These are phyloP conservation scores for Aspergillus ustus DNA, from an alignment of 2,329 filamentous ascomycete genomes.

Conservation along the genomic window DNA sequence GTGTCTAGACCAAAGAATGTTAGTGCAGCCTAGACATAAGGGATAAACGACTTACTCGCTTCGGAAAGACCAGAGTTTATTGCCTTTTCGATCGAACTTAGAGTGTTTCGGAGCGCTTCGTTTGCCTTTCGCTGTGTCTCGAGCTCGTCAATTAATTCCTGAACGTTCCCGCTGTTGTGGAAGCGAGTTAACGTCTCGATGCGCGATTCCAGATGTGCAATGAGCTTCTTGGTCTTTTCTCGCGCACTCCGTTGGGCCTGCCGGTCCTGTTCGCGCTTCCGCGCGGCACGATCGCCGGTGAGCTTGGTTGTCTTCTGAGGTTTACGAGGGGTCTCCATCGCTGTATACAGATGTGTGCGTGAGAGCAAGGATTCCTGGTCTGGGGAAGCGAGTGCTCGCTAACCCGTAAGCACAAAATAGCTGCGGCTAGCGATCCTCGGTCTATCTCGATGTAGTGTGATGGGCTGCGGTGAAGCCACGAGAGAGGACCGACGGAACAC, in stretches of 20 bases:
- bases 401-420: background rate
- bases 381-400: background rate
- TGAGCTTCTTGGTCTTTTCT: slow-evolving; percentile 19
- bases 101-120: slow-evolving; percentile 8
- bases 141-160: slow-evolving; percentile 18
- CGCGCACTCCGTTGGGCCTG: slow-evolving; percentile 21
- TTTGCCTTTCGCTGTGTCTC: slow-evolving; percentile 18
- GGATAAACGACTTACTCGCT: background rate
- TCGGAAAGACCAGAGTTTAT: slow-evolving; percentile 14
- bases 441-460: background rate
- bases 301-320: slow-evolving; percentile 8
- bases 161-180: slow-evolving; percentile 15
- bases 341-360: background rate
- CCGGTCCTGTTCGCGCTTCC: slow-evolving; percentile 22
- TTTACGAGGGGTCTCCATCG: slow-evolving; percentile 16
- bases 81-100: slow-evolving; percentile 15
- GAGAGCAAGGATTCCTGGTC: background rate
- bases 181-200: slow-evolving; percentile 18
- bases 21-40: background rate
- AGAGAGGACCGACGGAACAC: background rate
- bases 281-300: slow-evolving; percentile 16
- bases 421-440: slow-evolving; percentile 3
- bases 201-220: slow-evolving; percentile 17
- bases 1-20: background rate
- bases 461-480: background rate